Evolutionary conservation across 2,329 filamentous ascomycete genomes (phyloP).

Genomic region (Diaporthe aspalathi): DNA sequence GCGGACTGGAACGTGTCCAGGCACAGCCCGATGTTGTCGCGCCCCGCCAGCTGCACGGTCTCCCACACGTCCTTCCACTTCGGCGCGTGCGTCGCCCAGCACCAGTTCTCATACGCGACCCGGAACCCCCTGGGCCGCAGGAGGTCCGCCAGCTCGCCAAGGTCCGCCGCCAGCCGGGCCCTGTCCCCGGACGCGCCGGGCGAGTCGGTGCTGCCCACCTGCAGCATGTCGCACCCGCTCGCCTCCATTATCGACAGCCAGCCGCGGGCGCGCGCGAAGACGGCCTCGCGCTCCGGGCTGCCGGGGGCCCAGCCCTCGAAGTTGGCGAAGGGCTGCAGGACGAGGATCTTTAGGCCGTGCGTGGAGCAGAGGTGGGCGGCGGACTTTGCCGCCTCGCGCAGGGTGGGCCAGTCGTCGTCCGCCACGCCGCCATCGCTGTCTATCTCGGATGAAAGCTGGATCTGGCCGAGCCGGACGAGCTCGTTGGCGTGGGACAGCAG

Average conservation of each 20-base stretch:
- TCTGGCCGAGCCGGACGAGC: constrained; percentile 50
- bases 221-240: constrained; percentile 76
- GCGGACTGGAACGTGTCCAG: constrained; percentile 83
- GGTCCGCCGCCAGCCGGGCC: constrained; percentile 67
- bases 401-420: constrained; percentile 68
- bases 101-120: constrained; percentile 85
- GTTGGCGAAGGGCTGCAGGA: constrained; percentile 81
- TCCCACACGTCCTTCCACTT: constrained; percentile 77
- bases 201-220: constrained; percentile 72
- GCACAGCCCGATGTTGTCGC: constrained; percentile 77
- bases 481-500: constrained; percentile 70
- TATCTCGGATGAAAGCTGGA: not conserved
- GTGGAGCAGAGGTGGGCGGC: constrained; percentile 66
- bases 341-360: constrained; percentile 70
- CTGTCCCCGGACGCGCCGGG: constrained; percentile 58
- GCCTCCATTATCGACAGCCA: constrained; percentile 81
- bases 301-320: constrained; percentile 79
- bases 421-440: constrained; percentile 48
- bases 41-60: constrained; percentile 71
- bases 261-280: constrained; percentile 70
- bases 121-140: constrained; percentile 67
- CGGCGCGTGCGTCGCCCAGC: constrained; percentile 78
- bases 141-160: constrained; percentile 72
- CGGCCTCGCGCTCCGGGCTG: constrained; percentile 68
- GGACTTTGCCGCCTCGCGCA: constrained; percentile 65